These are phyloP conservation scores for Lichtheimia ornata DNA, from an alignment of 371 early-diverging fungal genomes.

Conservation along the genomic window DNA sequence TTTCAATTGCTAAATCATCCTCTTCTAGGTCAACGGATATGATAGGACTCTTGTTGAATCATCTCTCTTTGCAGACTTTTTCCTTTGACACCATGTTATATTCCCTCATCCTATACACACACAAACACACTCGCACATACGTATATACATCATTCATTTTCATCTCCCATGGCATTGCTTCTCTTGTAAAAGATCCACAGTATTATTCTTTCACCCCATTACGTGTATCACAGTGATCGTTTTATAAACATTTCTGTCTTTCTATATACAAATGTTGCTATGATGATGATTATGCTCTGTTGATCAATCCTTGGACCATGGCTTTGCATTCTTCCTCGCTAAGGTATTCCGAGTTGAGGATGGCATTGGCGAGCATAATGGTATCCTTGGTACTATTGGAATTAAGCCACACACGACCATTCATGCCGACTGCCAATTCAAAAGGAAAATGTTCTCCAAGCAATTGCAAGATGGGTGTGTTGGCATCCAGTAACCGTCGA, in stretches of 20 bases:
- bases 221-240: not conserved
- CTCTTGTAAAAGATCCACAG: no score
- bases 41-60: no score
- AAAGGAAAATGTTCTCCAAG: slow-evolving; percentile 80
- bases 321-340: slow-evolving; percentile 58
- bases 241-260: slow-evolving; percentile 1
- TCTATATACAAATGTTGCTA: slow-evolving; percentile 1
- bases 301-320: slow-evolving; percentile 64
- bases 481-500: slow-evolving; percentile 73
- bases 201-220: no score
- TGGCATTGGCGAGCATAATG: slow-evolving; percentile 71
- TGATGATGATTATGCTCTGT: slow-evolving; percentile 25
- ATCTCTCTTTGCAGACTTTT: no score
- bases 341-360: slow-evolving; percentile 76
- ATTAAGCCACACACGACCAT: slow-evolving; percentile 93
- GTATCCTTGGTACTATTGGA: slow-evolving; percentile 59
- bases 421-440: slow-evolving; percentile 90
- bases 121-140: no score
- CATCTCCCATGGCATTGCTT: no score
- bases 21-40: no score
- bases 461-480: slow-evolving; percentile 63
- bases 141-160: no score
- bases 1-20: not conserved
- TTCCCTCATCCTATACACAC: no score
- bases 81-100: no score